Evolutionary conservation across 805 yeast genomes (phyloP).

Genomic region (Candida xiaguanensis): DNA sequence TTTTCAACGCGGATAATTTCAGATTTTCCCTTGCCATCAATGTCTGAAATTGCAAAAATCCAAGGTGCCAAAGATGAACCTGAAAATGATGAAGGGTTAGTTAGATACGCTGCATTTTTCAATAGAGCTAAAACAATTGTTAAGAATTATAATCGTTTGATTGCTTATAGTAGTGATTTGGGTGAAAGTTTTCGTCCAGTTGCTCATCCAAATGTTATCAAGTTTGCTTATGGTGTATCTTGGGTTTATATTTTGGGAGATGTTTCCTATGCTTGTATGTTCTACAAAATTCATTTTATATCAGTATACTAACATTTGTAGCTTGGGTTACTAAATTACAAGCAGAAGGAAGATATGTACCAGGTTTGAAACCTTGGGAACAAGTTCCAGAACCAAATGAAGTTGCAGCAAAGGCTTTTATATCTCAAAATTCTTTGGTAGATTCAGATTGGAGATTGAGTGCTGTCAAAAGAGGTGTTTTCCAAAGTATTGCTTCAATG

Average conservation of each 20-base stretch:
- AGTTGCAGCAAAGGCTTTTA: slow-evolving; percentile 33
- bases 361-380: slow-evolving; percentile 70
- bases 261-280: slow-evolving; percentile 55
- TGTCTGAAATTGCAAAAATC: not conserved
- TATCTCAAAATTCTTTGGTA: slow-evolving; percentile 21
- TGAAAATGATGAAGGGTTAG: slow-evolving; percentile 24
- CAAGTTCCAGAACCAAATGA: slow-evolving; percentile 33
- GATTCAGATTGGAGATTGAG: slow-evolving; percentile 66
- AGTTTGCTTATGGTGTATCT: slow-evolving; percentile 64
- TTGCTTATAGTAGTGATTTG: slow-evolving; percentile 82
- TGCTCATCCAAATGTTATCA: slow-evolving; percentile 66
- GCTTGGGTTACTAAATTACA: slow-evolving; percentile 66
- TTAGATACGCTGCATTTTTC: slow-evolving; percentile 83
- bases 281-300: not conserved
- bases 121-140: slow-evolving; percentile 68
- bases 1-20: not conserved
- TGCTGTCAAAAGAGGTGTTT: slow-evolving; percentile 67
- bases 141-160: slow-evolving; percentile 72
- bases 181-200: slow-evolving; percentile 86
- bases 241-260: slow-evolving; percentile 78
- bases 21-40: not conserved
- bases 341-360: slow-evolving; percentile 59
- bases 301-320: not conserved
- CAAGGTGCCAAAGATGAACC: slow-evolving; percentile 13
- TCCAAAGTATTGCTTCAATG: slow-evolving; percentile 82